These are phyloP conservation scores for Scopulariopsis brevicaulis DNA, from an alignment of 2,329 filamentous ascomycete genomes.

Conservation along the genomic window DNA sequence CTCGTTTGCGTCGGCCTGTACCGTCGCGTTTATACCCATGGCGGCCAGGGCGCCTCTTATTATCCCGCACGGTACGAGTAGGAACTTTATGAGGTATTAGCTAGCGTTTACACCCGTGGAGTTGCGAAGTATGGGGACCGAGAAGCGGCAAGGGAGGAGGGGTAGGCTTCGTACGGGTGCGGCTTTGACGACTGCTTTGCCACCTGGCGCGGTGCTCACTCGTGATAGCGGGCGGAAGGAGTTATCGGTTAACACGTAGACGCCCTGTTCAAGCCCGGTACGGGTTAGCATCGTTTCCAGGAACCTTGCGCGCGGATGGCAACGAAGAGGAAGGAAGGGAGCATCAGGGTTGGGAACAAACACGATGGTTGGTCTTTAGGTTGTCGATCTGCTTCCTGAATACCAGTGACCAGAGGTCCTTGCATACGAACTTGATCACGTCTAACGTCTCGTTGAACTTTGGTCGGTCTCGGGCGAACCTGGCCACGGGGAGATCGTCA, in stretches of 20 bases:
- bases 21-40: conserved; percentile 80
- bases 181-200: conserved; percentile 61
- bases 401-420: conserved; percentile 90
- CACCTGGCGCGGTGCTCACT: conserved; percentile 75
- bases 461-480: conserved; percentile 72
- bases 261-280: conserved; percentile 44
- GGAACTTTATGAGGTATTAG: conserved; percentile 45
- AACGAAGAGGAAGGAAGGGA: neutral
- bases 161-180: conserved; percentile 54
- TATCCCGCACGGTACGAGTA: conserved; percentile 92
- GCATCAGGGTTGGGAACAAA: conserved; percentile 23
- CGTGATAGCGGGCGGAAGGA: conserved; percentile 77
- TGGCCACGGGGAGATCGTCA: conserved; percentile 18
- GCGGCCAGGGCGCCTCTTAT: conserved; percentile 87
- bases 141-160: neutral
- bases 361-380: conserved; percentile 92
- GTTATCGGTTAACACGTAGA: conserved; percentile 93
- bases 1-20: conserved; percentile 82
- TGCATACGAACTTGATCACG: conserved; percentile 97
- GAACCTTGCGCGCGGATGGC: neutral
- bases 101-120: neutral
- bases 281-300: neutral
- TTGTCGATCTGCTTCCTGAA: conserved; percentile 98
- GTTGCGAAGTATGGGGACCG: neutral
- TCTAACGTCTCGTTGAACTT: conserved; percentile 88